Evolutionary conservation across 1,284 basidiomycete species (phyloP).

Genomic region (Ceratobasidium sp.): DNA sequence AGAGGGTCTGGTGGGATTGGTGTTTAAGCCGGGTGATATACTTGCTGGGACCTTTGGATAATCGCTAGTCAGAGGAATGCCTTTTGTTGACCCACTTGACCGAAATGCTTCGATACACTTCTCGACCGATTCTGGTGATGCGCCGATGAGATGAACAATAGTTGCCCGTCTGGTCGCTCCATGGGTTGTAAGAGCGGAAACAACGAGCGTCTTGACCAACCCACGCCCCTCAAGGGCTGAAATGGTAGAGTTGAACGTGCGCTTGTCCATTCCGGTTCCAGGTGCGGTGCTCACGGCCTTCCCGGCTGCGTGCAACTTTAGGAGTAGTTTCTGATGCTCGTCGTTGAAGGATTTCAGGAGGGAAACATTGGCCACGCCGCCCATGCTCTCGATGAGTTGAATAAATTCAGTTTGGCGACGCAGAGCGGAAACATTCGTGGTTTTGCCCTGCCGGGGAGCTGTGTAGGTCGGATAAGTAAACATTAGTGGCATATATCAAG

Average conservation of each 20-base stretch:
- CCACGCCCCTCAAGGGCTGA: constrained; percentile 69
- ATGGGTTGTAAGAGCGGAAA: constrained; percentile 63
- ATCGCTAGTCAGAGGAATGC: constrained; percentile 1
- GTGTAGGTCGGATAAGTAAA: background rate
- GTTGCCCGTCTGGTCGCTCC: constrained; percentile 63
- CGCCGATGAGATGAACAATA: constrained; percentile 69
- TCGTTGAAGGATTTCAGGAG: constrained; percentile 71
- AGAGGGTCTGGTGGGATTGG: background rate
- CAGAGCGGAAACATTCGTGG: constrained; percentile 71
- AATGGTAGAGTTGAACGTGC: constrained; percentile 70
- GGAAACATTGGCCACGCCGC: constrained; percentile 72
- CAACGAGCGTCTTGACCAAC: constrained; percentile 72
- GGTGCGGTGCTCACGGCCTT: constrained; percentile 73
- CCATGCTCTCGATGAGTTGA: constrained; percentile 68
- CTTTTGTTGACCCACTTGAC: constrained; percentile 12
- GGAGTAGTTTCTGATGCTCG: constrained; percentile 68
- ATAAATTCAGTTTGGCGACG: constrained; percentile 80
- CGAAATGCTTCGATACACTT: constrained; percentile 43
- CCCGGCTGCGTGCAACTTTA: constrained; percentile 64
- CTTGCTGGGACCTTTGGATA: constrained; percentile 2
- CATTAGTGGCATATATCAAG: background rate
- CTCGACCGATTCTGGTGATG: constrained; percentile 63
- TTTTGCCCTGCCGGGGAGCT: background rate
- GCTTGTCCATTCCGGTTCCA: constrained; percentile 76
- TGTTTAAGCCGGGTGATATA: background rate